Evolutionary conservation across 371 early-diverging fungal species (phyloP), one percentile per base, ranked within the genome.

Genomic region (Lichtheimia ornata): DNA sequence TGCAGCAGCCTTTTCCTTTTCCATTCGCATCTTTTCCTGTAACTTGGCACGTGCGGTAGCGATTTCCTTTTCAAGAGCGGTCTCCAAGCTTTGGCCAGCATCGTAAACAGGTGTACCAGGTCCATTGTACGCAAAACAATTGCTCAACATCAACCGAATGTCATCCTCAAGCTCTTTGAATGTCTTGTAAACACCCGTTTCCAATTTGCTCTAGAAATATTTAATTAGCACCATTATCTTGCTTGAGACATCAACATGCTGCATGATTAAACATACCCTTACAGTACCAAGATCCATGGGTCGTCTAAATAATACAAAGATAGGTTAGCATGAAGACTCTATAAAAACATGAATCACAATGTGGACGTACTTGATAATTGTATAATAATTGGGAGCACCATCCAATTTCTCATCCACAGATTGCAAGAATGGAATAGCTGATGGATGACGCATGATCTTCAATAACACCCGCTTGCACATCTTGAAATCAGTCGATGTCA

Each of bases 231-330:
- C 7, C 15, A 27, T 35, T 2, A 22, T 27, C 18, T 17, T 17
- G 18, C 18, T 17, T 17, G 18, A 6, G 24, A 49, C 11, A 30
- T 6, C 3, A 25, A 25, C 0, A 44, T 5, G 42, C 43, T 18
- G 12, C 9, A 7, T 43, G 22, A 42, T 20, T 20, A 44, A 58
- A 58, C 12, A 51, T 59, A 59, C 59, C 50, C 43, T 20, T 45
- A 99, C 88, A 5, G 95, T 97, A 20, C 87, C 80, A 35, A 97
- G 62, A 70, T 99, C 99, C 98, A 99, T 99, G 5, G 99, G 99
- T 59, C 87, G 69, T 65, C 90, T 95, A 67, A 7, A 49, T 7
- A 35, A 11, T 35, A 35, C 0, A 35, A 35, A 35, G 11, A 35
- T 35, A 18, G 12, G 13, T 43, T 35, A 35, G 35, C 35, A 35